Percentiles rank a stretch among this genome's conserved stretches.
Conservation (phyloP, 2,329 filamentous ascomycete genomes). For the Cephalotrichum gorgonifer region DNA sequence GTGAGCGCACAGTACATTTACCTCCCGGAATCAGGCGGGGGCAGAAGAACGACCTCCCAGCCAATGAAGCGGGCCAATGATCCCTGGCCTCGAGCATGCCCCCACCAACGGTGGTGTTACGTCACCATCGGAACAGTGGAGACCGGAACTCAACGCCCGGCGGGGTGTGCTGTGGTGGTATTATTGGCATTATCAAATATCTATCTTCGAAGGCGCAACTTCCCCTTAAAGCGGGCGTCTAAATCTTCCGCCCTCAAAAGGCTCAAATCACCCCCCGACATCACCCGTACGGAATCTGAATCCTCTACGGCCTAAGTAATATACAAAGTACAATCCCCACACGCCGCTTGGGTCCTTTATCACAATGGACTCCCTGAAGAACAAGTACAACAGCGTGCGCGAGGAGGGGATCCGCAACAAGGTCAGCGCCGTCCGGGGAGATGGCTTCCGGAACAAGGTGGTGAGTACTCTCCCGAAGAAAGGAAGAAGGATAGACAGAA, state of each 20-base stretch:
- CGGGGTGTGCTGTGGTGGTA: no score
- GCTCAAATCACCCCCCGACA: background rate
- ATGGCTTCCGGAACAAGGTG: conserved; percentile 24
- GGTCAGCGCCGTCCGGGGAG: background rate
- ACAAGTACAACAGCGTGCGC: conserved; percentile 2
- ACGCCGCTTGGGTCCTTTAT: no score
- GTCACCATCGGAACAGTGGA: conserved; percentile 1
- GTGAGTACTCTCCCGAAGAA: no score
- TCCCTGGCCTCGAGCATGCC: background rate
- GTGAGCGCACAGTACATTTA: no score
- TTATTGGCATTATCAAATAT: no score
- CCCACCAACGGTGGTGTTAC: background rate
- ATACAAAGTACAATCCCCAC: no score
- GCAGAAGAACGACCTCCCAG: no score
- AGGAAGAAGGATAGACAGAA: no score
- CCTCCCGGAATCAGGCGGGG: no score
- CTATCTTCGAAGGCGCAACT: no score
- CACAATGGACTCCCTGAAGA: conserved; percentile 3
- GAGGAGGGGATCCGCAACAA: conserved; percentile 1
- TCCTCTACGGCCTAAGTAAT: no score
- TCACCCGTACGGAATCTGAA: background rate
- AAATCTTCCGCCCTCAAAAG: background rate
- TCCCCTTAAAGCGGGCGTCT: background rate
- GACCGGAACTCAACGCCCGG: no score
- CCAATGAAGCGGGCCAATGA: background rate